Conservation (phyloP, 2,329 filamentous ascomycete genomes). For the Coniella lustricola region DNA sequence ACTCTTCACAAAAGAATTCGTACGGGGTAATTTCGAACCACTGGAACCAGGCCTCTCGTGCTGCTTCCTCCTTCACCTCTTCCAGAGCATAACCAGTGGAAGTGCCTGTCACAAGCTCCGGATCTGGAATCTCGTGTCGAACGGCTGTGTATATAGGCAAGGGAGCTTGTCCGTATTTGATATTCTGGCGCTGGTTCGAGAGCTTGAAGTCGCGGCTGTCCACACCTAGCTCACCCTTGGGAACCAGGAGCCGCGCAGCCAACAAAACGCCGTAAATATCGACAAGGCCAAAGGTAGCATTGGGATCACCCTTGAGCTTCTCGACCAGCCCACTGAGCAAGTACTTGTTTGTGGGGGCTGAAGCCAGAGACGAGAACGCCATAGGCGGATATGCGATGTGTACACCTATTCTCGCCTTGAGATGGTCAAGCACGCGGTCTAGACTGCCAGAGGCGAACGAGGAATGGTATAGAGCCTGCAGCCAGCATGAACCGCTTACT, state of each 20-base stretch:
- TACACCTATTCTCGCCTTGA: slow-evolving; percentile 76
- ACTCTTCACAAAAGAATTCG: slow-evolving; percentile 92
- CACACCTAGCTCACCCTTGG: slow-evolving; percentile 73
- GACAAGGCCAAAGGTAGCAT: slow-evolving; percentile 80
- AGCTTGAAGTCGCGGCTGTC: slow-evolving; percentile 79
- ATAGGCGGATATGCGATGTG: slow-evolving; percentile 91
- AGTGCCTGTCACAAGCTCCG: slow-evolving; percentile 37
- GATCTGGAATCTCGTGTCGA: slow-evolving; percentile 81
- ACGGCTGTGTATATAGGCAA: slow-evolving; percentile 95
- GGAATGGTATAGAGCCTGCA: slow-evolving; percentile 81
- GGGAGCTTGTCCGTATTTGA: slow-evolving; percentile 73
- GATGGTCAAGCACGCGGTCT: slow-evolving; percentile 66
- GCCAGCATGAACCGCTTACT: slow-evolving; percentile 93
- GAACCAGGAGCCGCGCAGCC: slow-evolving; percentile 77
- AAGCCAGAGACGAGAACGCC: slow-evolving; percentile 73
- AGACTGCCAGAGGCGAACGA: slow-evolving; percentile 66
- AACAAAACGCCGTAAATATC: slow-evolving; percentile 87
- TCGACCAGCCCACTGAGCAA: slow-evolving; percentile 84
- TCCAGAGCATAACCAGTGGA: slow-evolving; percentile 32
- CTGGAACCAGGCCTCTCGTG: slow-evolving; percentile 82
- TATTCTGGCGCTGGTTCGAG: slow-evolving; percentile 73
- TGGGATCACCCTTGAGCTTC: slow-evolving; percentile 75
- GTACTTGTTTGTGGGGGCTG: slow-evolving; percentile 87
- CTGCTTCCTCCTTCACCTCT: slow-evolving; percentile 44
- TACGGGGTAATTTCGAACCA: slow-evolving; percentile 97